These are phyloP conservation scores for Penicillium olsonii DNA, from an alignment of 2,329 filamentous ascomycete species.

Conservation along the genomic window DNA sequence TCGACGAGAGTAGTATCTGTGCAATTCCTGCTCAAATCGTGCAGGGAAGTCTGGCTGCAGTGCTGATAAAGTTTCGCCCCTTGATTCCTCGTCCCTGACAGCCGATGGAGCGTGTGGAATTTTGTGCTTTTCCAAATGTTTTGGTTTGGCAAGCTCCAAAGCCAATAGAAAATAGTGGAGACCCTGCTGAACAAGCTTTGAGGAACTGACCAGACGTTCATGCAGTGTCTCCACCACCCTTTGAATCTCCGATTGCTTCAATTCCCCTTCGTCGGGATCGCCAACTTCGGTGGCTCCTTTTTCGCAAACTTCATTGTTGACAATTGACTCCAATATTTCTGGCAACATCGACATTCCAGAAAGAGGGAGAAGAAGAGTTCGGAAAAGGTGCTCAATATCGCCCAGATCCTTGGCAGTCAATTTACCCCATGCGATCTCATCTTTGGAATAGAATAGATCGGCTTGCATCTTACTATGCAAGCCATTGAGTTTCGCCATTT, in stretches of 20 bases:
- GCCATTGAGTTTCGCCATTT: conserved; percentile 51
- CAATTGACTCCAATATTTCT: conserved; percentile 60
- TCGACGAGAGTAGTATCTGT: conserved; percentile 55
- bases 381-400: conserved; percentile 59
- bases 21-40: conserved; percentile 53
- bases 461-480: conserved; percentile 65
- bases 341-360: conserved; percentile 68
- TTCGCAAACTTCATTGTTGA: conserved; percentile 24
- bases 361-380: conserved; percentile 64
- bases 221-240: conserved; percentile 30
- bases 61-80: conserved; percentile 52
- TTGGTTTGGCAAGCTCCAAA: conserved; percentile 46
- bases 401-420: conserved; percentile 66
- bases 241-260: conserved; percentile 22
- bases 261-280: conserved; percentile 9
- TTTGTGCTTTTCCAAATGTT: conserved; percentile 31
- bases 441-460: conserved; percentile 70
- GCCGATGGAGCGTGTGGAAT: conserved; percentile 41
- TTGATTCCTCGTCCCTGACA: conserved; percentile 51
- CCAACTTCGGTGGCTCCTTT: neutral
- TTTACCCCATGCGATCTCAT: conserved; percentile 71
- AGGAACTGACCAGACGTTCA: conserved; percentile 60
- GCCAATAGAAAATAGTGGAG: conserved; percentile 61
- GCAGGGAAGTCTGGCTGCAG: conserved; percentile 59
- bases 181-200: conserved; percentile 59